Base-by-base conservation (phyloP, 352 stramenopile species). In the Halophytophthora batemanensis region DNA sequence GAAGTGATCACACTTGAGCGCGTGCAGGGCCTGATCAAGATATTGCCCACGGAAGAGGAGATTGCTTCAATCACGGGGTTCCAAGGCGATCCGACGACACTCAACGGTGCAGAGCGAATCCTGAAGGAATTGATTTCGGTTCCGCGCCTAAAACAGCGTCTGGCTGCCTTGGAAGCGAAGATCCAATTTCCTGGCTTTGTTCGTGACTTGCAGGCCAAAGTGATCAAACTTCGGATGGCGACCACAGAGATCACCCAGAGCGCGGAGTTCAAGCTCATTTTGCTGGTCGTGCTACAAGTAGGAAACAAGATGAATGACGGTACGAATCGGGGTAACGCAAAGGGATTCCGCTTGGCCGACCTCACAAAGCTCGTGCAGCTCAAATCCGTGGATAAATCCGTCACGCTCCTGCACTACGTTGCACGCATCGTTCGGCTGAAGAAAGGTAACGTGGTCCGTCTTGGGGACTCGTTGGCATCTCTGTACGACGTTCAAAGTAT, bases 11-110 rank as follows among this genome's bases (percentile, higher is more conserved):
- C 67, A 4, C 61, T 92, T 17, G 86, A 97, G 46, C 84, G 90
- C 22, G 75, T 95, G 2, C 79, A 90, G 17, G 86, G 82, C 2
- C 61, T 96, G 15, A 76, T 95, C 31, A 90, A 89, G 54, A 91
- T 96, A 39, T 59, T 93, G n/a, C 88, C 88, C 2, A 96, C 87
- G 1, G 77, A 90, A 8, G 87, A 96, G 56, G 88, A 97, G 54
- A 83, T 93, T 11, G 71, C 65, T 4, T 60, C 78, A 17, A 85
- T 93, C 49, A 65, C 59, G 15, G 70, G 70, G 13, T 93, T 85
- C 48, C 61, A 71, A 25, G 83, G 83, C 7, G 79, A 89, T 22
- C 57, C 64, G 1, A 52, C 71, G 33, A 75, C 76, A n/a, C 62
- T 93, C 2, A 89, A 90, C 25, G 83, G 87, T 43, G 83, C 82